Evolutionary conservation across 75 land plant genomes (phyloP).

Genomic region (Cupressus sempervirens): DNA sequence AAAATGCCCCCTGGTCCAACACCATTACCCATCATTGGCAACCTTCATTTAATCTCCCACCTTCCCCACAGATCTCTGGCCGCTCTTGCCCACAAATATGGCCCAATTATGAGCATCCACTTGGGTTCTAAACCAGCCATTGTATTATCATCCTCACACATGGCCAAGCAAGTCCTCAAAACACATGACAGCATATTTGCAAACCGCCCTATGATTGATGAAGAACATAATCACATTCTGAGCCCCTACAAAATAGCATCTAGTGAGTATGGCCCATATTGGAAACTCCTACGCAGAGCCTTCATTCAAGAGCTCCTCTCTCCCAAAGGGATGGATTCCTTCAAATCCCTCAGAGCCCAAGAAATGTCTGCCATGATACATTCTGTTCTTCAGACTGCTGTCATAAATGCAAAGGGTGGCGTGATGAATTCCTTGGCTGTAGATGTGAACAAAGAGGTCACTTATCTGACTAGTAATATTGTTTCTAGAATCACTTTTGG

Average conservation of each 20-base stretch:
- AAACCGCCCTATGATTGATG: not conserved
- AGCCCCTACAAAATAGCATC: not conserved
- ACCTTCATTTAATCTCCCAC: not conserved
- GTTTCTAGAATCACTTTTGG: not conserved
- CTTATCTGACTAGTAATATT: not conserved
- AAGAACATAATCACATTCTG: not conserved
- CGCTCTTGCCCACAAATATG: not conserved
- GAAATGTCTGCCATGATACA: not conserved
- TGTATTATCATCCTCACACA: not conserved
- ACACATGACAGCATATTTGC: conserved; percentile 2
- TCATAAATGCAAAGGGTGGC: not conserved
- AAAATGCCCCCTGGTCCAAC: no score
- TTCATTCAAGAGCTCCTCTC: conserved; percentile 25
- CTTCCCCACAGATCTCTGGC: not conserved
- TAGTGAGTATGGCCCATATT: conserved; percentile 23
- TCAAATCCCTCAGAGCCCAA: conserved; percentile 13
- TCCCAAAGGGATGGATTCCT: conserved; percentile 11
- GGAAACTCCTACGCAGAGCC: conserved; percentile 27
- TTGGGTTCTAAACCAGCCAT: not conserved
- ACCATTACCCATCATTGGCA: not conserved
- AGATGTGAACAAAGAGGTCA: not conserved
- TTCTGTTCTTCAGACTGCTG: not conserved
- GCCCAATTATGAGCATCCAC: not conserved
- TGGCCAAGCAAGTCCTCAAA: conserved; percentile 4
- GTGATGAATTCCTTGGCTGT: not conserved